Percentiles rank a stretch among this genome's conserved stretches.
Conservation (phyloP, 1,284 basidiomycete species). For the Sutorius eximius region DNA sequence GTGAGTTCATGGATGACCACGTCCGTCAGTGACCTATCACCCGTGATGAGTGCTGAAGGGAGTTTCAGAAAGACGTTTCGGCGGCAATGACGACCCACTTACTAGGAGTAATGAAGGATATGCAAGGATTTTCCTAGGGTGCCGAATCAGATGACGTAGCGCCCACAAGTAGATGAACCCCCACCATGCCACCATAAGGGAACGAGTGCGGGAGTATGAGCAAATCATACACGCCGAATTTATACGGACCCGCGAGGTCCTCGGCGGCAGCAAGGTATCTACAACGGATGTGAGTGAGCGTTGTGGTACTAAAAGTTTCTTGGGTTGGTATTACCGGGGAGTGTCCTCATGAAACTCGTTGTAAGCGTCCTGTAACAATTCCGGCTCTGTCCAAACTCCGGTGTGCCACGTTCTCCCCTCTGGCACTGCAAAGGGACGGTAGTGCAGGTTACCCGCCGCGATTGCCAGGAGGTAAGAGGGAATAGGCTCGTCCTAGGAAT, state of each 20-base stretch:
- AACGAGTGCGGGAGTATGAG: constrained; percentile 92
- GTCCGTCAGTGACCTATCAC: constrained; percentile 84
- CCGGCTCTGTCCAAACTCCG: constrained; percentile 91
- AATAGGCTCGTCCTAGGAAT: constrained; percentile 69
- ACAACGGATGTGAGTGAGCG: neutral
- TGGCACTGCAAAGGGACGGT: constrained; percentile 62
- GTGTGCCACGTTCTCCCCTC: constrained; percentile 70
- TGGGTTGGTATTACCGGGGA: constrained; percentile 47
- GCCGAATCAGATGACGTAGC: constrained; percentile 2
- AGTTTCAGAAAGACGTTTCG: neutral
- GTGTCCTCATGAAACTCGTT: constrained; percentile 91
- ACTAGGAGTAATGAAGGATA: constrained; percentile 89
- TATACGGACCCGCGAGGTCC: constrained; percentile 71
- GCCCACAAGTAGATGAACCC: constrained; percentile 17
- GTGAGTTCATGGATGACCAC: constrained; percentile 84
- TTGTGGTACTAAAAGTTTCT: neutral
- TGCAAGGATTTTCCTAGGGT: constrained; percentile 76
- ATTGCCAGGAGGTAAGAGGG: constrained; percentile 89
- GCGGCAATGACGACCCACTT: constrained; percentile 19
- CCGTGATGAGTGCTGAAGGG: constrained; percentile 68
- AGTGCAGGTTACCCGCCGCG: constrained; percentile 78
- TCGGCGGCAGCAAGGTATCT: constrained; percentile 83
- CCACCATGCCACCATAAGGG: constrained; percentile 88
- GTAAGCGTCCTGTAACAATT: constrained; percentile 73
- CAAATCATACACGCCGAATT: constrained; percentile 89